Base-by-base conservation (phyloP, 768 basidiomycete genomes). In the Psilocybe tampanensis region DNA sequence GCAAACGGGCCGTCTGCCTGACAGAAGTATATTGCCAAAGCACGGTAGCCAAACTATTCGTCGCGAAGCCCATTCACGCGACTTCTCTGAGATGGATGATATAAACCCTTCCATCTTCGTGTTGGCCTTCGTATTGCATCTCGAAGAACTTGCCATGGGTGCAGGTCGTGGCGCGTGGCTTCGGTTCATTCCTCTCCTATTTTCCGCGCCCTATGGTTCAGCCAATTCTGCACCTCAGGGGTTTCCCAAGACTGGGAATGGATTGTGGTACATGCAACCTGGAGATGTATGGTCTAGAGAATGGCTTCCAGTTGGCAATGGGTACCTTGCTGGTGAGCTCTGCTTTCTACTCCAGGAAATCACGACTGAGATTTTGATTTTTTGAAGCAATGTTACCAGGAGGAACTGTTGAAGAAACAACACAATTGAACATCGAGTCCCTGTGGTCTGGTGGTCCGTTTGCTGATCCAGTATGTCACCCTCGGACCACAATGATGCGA, bases 401-500 rank as follows among this genome's bases (percentile, higher is more conserved):
- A 1, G 86, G 84, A 4, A 82, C 84, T 1, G 63, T 68, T 2
- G 79, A 82, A 39, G 89, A 91, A 68, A 73, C 73, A 15, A 84
- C 79, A 9, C 86, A 87, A 59, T 72, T 92, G 23, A 91, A 92
- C 65, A 86, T 92, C 44, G 89, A 92, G 64, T 85, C 86, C 13
- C 72, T 92, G 8, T 91, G 90, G 89, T 79, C 84, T 18, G 89
- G 89, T 18, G 89, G 89, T 3, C 86, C 88, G 8, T 88, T 88
- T 59, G 76, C 82, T 45, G 83, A 88, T 63, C 78, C 81, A 9
- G 88, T 89, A 65, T 26, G 52, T 33, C 13, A 78, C 70, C 15
- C n/a, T 34, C 18, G 44, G 29, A 24, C 17, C 45, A 34, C 32
- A 23, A 24, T 45, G 29, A 17, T 33, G 11, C 17, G 8, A 13